Base-by-base conservation (phyloP, 176 grass and related monocot genomes). In the Carex parvula region DNA sequence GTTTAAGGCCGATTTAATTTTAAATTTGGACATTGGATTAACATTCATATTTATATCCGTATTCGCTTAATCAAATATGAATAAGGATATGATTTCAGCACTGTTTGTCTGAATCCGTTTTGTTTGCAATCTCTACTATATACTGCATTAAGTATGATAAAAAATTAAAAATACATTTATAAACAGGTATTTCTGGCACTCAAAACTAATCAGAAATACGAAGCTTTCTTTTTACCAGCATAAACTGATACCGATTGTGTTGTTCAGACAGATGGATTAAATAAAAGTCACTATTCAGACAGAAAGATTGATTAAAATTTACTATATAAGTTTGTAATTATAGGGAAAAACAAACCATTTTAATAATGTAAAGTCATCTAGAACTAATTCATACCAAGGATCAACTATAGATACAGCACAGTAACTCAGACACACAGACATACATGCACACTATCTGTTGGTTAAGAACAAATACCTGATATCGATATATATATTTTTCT, bases 401-500 rank as follows among this genome's bases (percentile, higher is more conserved):
- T 20, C 17, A 82, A 82, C n/a, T 65, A 50, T 26, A 32, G 8
- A 64, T 26, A 20, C 46, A 83, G 67, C 41, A 30, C 42, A 50
- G 46, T 50, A 50, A 50, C 81, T 69, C 32, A 44, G 24, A 17
- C 18, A 76, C 20, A 76, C 16, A 50, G 26, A 53, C n/a, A 61
- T 16, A 82, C 37, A 64, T 81, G 59, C 54, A 60, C 20, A 62
- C 21, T n/a, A 79, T 55, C 44, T 61, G 55, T 60, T 60, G 44
- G 60, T 65, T 48, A 55, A 83, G 2, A 50, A 52, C 61, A 82
- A 12, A 44, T 54, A 55, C 12, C 11, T 5, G 4, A 39, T 39
- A 37, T 4, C 46, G 4, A 81, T 15, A 63, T 32, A 64, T 65
- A 33, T 68, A 62, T 17, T 90, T 32, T 90, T 89, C 37, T 91